Percentiles rank a stretch among this genome's conserved stretches.
phyloP scores from a whole-genome alignment of 2,329 filamentous ascomycete genomes.

The Aspergillus arachidicola region DNA sequence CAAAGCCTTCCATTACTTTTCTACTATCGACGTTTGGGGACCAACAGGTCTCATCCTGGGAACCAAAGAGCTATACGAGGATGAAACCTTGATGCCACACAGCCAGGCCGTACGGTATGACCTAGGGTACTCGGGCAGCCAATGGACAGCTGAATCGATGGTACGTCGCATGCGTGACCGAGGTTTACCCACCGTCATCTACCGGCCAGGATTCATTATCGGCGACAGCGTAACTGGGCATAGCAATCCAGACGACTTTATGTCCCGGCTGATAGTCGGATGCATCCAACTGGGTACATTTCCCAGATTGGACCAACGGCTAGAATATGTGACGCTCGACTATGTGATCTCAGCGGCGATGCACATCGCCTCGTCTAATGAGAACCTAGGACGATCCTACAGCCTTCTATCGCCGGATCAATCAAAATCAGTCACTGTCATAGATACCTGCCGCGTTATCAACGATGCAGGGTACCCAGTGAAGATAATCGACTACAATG shows the following conservation, averaged over 20 bases:
- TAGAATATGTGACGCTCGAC: conserved; percentile 14
- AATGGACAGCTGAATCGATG: conserved; percentile 53
- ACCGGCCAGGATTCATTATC: conserved; percentile 77
- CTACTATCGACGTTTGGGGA: conserved; percentile 12
- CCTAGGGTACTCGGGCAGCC: conserved; percentile 44
- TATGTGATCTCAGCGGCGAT: conserved; percentile 14
- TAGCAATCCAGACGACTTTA: conserved; percentile 75
- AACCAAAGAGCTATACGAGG: conserved; percentile 8
- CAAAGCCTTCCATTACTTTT: conserved; percentile 14
- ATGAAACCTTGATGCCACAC: conserved; percentile 13
- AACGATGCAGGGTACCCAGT: conserved; percentile 14
- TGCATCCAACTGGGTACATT: conserved; percentile 67
- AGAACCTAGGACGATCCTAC: conserved; percentile 10
- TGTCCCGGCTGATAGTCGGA: conserved; percentile 77
- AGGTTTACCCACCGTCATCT: conserved; percentile 69
- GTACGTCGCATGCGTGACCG: conserved; percentile 71
- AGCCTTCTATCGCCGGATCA: conserved; percentile 12
- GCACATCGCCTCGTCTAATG: conserved; percentile 14
- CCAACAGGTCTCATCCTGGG: conserved; percentile 13
- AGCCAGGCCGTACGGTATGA: conserved; percentile 47
- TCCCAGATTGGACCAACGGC: conserved; percentile 5
- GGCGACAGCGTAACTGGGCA: conserved; percentile 66
- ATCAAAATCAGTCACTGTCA: conserved; percentile 5
- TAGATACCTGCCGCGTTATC: conserved; percentile 11
- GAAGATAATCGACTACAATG: conserved; percentile 8